Base-by-base conservation (phyloP, 805 yeast species). In the Kuraishia molischiana region DNA sequence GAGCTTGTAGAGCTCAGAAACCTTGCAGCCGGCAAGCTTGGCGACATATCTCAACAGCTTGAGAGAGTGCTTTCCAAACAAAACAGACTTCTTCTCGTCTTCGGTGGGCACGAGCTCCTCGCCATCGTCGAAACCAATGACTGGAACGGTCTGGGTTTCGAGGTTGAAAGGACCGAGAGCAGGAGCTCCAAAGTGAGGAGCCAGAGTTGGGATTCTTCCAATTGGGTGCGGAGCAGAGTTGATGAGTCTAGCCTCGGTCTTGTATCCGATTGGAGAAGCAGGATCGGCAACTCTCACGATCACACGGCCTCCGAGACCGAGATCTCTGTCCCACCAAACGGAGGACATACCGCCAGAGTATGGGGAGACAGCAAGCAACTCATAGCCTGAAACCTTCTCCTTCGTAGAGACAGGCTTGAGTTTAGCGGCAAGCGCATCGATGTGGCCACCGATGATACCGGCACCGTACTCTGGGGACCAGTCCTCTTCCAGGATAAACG, bases 321-420 rank as follows among this genome's bases (percentile, higher is more conserved):
- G 69, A 55, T 85, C 95, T 54, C 95, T 72, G 56, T 85, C 95
- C 69, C 84, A 76, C 87, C 94, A 81, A 31, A 74, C 58, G 18
- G 67, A 66, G 22, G 66, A 62, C 45, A 81, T 56, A 2, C 84
- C 79, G 24, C 92, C 92, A 17, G 85, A 76, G 54, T 85, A 85
- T 2, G 90, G 86, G 0, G 95, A 90, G 29, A 83, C 85, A 4
- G 94, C 95, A 22, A 85, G 62, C 35, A 80, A 59, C 45, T 82
- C 85, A 56, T 72, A 85, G 22, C 94, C 94, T 40, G 82, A 87
- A 13, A 78, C 74, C 8, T 67, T 60, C 5, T 54, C 51, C 51
- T 79, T 80, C 42, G 64, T 64, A 13, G 90, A 79, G 37, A 67
- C 62, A 1, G 95, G 95, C 61, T 85, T 85, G 52, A 85, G 65